phyloP scores from a whole-genome alignment of 2,329 filamentous ascomycete genomes.

The Colletotrichum nymphaeae region DNA sequence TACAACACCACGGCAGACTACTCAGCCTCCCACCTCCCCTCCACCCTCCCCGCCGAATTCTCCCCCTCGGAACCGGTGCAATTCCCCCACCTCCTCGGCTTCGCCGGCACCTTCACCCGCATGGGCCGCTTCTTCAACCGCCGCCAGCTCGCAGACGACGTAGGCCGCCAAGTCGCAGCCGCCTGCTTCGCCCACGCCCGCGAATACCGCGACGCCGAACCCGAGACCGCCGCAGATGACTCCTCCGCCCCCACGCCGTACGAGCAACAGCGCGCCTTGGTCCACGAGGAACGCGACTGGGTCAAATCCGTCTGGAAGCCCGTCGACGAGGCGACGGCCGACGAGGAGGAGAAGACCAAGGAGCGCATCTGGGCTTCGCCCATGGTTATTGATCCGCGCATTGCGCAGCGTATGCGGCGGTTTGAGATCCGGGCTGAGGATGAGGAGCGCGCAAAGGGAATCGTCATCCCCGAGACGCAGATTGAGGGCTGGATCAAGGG shows the following conservation, averaged over 20 bases:
- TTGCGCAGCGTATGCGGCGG: conserved; percentile 82
- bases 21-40: conserved; percentile 70
- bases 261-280: conserved; percentile 75
- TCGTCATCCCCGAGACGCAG: conserved; percentile 75
- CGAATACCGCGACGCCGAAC: conserved; percentile 55
- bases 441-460: conserved; percentile 72
- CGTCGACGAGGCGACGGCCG: conserved; percentile 54
- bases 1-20: conserved; percentile 83
- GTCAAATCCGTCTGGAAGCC: conserved; percentile 79
- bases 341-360: conserved; percentile 54
- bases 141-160: conserved; percentile 84
- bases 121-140: conserved; percentile 90
- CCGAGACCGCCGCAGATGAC: conserved; percentile 33
- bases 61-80: conserved; percentile 78
- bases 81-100: conserved; percentile 92
- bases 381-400: conserved; percentile 80
- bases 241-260: conserved; percentile 40
- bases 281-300: conserved; percentile 83
- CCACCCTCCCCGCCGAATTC: conserved; percentile 76
- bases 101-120: conserved; percentile 88
- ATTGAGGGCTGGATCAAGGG: conserved; percentile 77
- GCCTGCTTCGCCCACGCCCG: conserved; percentile 75
- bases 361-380: conserved; percentile 82
- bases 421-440: conserved; percentile 79
- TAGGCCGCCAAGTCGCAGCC: conserved; percentile 89